Evolutionary conservation across 805 yeast species (phyloP), one percentile per base, ranked within the genome.

Genomic region (Cyberlindnera mississippiensis): DNA sequence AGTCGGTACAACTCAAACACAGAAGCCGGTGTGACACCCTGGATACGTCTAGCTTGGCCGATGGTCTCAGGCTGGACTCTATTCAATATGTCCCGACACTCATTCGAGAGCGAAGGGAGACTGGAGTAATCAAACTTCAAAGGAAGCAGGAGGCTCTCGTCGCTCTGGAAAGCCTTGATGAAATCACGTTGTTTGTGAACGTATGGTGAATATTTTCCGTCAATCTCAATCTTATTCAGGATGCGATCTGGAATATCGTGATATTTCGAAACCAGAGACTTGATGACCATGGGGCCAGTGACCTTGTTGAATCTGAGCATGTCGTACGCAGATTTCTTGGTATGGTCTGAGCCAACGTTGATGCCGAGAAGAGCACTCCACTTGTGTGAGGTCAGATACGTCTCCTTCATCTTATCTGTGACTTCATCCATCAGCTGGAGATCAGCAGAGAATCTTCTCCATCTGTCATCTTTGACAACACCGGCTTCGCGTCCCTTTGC

Each of bases 1-100:
- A 83, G 59, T 46, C 80, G 70, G 57, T 81, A 85, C 35, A 90
- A 69, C 57, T 86, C 95, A 49, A 88, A 84, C 14, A 87, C 69
- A 0, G 96, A 93, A 0, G 96, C 91, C 0, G 98, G 96, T 0
- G 98, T 91, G 2, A 93, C 80, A 1, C 99, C 98, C 56, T 93
- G 95, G 11, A 91, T 84, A 52, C 98, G 72, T 59, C 96, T 74
- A 0, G 98, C 98, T 60, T 93, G 98, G 0, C 98, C 98, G 34
- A 93, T 78, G 0, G 97, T 93, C 40, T 78, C 77, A 0, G 99
- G 99, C 47, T 85, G 82, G 13, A 87, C 79, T 10, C 73, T 71
- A 53, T 87, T 85, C 41, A 93, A 67, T 10, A 85, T 64, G 14
- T 68, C 69, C 42, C 84, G 76, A 22, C 81, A 90, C 57, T 91